Evolutionary conservation across 495 filamentous ascomycete genomes (phyloP), one percentile per base, ranked within the genome.

Genomic region (Aspergillus sparsus): DNA sequence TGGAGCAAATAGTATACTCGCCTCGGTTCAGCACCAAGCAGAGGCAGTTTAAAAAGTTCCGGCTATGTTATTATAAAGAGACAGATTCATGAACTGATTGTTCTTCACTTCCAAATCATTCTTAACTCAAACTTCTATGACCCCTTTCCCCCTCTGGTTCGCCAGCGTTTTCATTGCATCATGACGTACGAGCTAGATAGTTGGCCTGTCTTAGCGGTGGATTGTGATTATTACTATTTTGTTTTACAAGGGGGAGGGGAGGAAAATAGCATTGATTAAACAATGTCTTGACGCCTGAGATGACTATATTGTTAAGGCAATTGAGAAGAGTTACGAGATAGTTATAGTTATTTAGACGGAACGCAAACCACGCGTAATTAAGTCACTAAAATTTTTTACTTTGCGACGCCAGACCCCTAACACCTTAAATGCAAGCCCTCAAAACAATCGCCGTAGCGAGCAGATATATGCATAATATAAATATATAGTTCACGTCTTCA

Each of bases 341-440:
- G 21, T 27, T 27, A 27, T 27, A 27, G 1, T 27, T 27, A 3
- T n/a, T n/a, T 27, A 27, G 21, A 27, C 21, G 21, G 21, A 27
- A 27, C 21, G 21, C 21, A 27, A 27, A 27, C 21, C 21, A 27
- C 21, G 21, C 21, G 21, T 18, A 42, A 35, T 34, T 39, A 32
- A 47, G 16, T 21, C 49, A 37, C 15, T 36, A n/a, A 27, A 27
- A n/a, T n/a, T 27, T 15, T 45, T 42, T 34, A 36, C 31, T 35
- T 34, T 34, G n/a, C 15, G 32, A 15, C 6, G 18, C 12, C 55
- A 50, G 50, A 58, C 51, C 49, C 21, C 37, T 44, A 63, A 64
- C 62, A 54, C 62, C 62, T 37, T 54, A 49, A 47, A 59, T 59
- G 57, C 57, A 59, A 59, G 31, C 57, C 9, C 16, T 49, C 7